A percentile compares a stretch with the other conserved stretches of the same genome.
phyloP scores from a whole-genome alignment of 2,329 filamentous ascomycete species.

The Malbranchea zuffiana region DNA sequence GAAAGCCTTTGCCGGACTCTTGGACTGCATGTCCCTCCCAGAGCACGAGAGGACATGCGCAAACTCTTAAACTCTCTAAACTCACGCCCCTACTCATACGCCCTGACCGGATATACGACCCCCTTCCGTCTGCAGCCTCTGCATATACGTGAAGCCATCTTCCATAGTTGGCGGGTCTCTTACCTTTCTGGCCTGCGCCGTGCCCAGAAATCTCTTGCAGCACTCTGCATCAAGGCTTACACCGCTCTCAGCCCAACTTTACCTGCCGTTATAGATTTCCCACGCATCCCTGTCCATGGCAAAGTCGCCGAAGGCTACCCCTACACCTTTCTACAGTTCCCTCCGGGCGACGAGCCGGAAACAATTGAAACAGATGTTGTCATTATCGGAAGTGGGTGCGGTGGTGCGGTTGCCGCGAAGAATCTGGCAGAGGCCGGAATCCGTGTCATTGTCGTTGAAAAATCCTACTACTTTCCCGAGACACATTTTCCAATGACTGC shows the following conservation, averaged over 20 bases:
- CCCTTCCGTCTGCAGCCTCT: slow-evolving; percentile 46
- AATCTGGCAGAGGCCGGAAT: slow-evolving; percentile 66
- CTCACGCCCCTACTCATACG: slow-evolving; percentile 44
- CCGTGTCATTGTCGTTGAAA: slow-evolving; percentile 69
- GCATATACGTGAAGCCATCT: slow-evolving; percentile 43
- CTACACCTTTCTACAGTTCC: slow-evolving; percentile 49
- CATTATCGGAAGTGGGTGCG: slow-evolving; percentile 77
- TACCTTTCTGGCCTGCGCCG: slow-evolving; percentile 43
- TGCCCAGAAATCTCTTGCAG: slow-evolving; percentile 40
- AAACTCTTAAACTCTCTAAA: slow-evolving; percentile 45
- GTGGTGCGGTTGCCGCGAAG: slow-evolving; percentile 71
- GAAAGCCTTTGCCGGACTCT: slow-evolving; percentile 40
- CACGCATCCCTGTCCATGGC: slow-evolving; percentile 44
- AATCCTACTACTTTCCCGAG: slow-evolving; percentile 64
- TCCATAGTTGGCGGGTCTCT: slow-evolving; percentile 44
- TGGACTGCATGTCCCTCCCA: slow-evolving; percentile 38
- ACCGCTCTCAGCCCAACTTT: slow-evolving; percentile 42
- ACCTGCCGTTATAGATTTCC: slow-evolving; percentile 42
- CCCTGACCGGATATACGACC: slow-evolving; percentile 47
- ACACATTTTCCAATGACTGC: slow-evolving; percentile 65
- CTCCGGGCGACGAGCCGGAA: slow-evolving; percentile 43
- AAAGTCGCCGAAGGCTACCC: slow-evolving; percentile 41
- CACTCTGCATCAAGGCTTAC: slow-evolving; percentile 45
- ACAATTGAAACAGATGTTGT: slow-evolving; percentile 68
- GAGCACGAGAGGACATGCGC: slow-evolving; percentile 39